Percentiles rank a stretch among this genome's conserved stretches.
phyloP scores from a whole-genome alignment of 2,329 filamentous ascomycete genomes.

The Aspergillus awamori region DNA sequence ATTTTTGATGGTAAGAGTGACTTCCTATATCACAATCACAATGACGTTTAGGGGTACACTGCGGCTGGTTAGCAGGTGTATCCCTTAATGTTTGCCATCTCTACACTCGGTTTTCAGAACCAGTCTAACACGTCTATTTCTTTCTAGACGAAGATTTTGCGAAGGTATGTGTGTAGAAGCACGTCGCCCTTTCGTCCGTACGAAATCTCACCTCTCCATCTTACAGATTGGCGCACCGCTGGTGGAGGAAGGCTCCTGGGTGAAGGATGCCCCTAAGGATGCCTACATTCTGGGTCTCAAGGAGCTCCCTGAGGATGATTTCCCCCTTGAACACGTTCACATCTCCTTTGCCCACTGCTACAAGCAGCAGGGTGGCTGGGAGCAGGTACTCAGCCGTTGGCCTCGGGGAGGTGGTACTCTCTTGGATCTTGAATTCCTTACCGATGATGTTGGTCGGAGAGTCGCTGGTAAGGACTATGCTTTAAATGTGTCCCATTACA shows the following conservation, averaged over 20 bases:
- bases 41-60: too few relatives aligned
- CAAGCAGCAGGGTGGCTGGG: conserved; percentile 78
- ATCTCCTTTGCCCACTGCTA: conserved; percentile 75
- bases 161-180: conserved; percentile 30
- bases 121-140: background rate
- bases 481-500: background rate
- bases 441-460: conserved; percentile 68
- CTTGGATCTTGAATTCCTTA: conserved; percentile 84
- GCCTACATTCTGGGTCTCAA: conserved; percentile 76
- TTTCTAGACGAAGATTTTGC: conserved; percentile 39
- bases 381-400: conserved; percentile 77
- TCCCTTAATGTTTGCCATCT: background rate
- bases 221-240: conserved; percentile 63
- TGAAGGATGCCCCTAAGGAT: conserved; percentile 63
- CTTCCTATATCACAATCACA: too few relatives aligned
- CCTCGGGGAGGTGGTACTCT: conserved; percentile 74
- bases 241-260: conserved; percentile 68
- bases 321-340: conserved; percentile 72
- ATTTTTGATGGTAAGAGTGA: conserved; percentile 55
- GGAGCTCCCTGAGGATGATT: conserved; percentile 71
- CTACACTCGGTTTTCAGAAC: background rate
- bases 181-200: background rate
- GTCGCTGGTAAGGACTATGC: conserved; percentile 39
- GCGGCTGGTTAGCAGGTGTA: background rate
- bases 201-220: background rate